These are phyloP conservation scores for Rubroboletus satanas DNA, from an alignment of 768 basidiomycete genomes.

Conservation along the genomic window DNA sequence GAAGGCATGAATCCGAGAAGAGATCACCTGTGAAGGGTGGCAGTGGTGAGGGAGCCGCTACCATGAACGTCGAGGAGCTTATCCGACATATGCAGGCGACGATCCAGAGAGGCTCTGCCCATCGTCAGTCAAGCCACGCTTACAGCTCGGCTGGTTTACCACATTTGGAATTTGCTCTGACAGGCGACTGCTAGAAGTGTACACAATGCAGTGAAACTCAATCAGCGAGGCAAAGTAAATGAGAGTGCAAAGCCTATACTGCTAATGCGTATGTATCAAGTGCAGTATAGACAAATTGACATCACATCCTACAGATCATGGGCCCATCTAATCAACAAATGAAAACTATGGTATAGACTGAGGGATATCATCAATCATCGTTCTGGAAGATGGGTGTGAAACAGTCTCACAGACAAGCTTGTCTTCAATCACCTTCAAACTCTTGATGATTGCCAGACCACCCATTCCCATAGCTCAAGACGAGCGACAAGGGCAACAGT, in stretches of 20 bases:
- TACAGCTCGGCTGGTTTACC: neutral
- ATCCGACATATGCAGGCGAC: no score
- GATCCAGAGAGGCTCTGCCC: no score
- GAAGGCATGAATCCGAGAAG: conserved; percentile 41
- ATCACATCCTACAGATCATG: neutral
- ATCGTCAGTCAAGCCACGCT: neutral
- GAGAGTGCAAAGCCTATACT: neutral
- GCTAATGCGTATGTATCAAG: neutral
- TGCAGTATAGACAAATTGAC: neutral
- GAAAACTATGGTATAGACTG: neutral
- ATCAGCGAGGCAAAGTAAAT: neutral
- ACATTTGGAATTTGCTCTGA: conserved; percentile 1
- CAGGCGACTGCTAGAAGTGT: neutral
- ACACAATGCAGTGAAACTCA: neutral
- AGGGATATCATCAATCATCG: neutral
- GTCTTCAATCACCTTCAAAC: conserved; percentile 3
- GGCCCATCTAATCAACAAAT: neutral
- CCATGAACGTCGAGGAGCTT: conserved; percentile 25
- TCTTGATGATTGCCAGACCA: conserved; percentile 21
- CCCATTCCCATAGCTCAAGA: conserved; percentile 28
- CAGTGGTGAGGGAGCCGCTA: neutral
- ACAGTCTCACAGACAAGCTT: neutral
- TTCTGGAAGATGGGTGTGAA: no score
- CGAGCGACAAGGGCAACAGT: conserved; percentile 18
- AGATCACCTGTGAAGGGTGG: conserved; percentile 22